Conservation (phyloP, 2,329 filamentous ascomycete genomes). For the Penicillium sp. region DNA sequence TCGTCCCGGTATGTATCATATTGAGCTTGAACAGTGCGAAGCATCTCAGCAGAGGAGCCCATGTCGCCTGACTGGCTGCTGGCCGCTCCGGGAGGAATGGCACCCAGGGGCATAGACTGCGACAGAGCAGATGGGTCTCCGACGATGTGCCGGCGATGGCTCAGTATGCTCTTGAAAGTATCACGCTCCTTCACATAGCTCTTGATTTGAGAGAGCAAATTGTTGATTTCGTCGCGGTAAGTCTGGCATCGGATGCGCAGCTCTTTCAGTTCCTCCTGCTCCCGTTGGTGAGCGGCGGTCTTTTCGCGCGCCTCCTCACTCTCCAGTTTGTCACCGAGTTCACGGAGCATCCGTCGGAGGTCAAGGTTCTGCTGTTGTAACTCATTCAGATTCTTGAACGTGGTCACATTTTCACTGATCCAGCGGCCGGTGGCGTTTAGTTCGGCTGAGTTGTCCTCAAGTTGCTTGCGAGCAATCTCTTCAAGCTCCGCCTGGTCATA, state of each 20-base stretch:
- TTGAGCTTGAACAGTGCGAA: constrained; percentile 82
- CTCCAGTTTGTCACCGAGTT: constrained; percentile 84
- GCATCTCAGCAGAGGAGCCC: constrained; percentile 68
- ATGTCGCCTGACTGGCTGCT: constrained; percentile 47
- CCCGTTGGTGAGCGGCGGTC: constrained; percentile 50
- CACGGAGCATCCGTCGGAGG: constrained; percentile 72
- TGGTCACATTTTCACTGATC: constrained; percentile 82
- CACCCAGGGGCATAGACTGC: constrained; percentile 59
- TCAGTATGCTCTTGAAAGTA: constrained; percentile 92
- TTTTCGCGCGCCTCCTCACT: constrained; percentile 72
- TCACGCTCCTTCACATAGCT: constrained; percentile 94
- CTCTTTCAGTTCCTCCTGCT: constrained; percentile 65
- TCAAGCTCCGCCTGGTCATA: constrained; percentile 72
- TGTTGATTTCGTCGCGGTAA: constrained; percentile 78
- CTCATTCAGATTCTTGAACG: constrained; percentile 79
- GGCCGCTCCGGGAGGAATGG: constrained; percentile 43
- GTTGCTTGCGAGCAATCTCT: constrained; percentile 68
- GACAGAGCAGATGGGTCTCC: constrained; percentile 63
- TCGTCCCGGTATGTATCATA: constrained; percentile 89
- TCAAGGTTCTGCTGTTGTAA: constrained; percentile 85
- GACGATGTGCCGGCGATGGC: constrained; percentile 63
- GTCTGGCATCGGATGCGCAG: constrained; percentile 68
- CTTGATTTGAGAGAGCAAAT: constrained; percentile 76
- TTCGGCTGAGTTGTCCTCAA: constrained; percentile 66
- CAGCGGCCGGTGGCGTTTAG: constrained; percentile 80